Evolutionary conservation across 1,284 basidiomycete species (phyloP).

Genomic region (Bondarzewia mesenterica): DNA sequence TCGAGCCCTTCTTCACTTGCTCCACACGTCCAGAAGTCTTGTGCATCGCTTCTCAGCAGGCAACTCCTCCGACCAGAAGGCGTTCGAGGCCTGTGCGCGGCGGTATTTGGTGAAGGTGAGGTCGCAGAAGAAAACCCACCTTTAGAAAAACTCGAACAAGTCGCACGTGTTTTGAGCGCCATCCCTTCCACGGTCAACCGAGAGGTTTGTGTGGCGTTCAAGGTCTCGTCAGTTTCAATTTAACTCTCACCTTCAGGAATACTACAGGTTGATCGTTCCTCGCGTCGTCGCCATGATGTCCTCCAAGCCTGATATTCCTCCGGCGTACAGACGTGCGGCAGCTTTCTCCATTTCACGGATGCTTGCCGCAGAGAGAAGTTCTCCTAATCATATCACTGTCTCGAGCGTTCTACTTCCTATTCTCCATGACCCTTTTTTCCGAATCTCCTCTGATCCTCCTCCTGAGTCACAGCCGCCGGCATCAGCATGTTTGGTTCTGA

Average conservation of each 20-base stretch:
- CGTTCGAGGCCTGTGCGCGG: slow-evolving; percentile 55
- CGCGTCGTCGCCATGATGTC: slow-evolving; percentile 43
- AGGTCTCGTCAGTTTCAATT: not conserved
- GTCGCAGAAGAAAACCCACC: slow-evolving; percentile 38
- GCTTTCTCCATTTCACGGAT: slow-evolving; percentile 64
- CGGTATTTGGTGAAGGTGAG: slow-evolving; percentile 58
- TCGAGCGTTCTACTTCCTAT: slow-evolving; percentile 31
- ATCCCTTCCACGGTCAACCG: slow-evolving; percentile 45
- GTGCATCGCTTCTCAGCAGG: slow-evolving; percentile 50
- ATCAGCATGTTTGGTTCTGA: not conserved
- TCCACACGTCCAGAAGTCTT: slow-evolving; percentile 46
- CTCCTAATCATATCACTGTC: slow-evolving; percentile 23
- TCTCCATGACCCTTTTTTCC: slow-evolving; percentile 37
- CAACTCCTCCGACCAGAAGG: slow-evolving; percentile 64
- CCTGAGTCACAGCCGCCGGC: not conserved
- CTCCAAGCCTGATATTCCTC: slow-evolving; percentile 24
- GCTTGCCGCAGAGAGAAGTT: slow-evolving; percentile 30
- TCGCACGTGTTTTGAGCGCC: slow-evolving; percentile 47
- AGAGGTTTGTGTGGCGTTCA: slow-evolving; percentile 34
- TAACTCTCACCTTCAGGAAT: slow-evolving; percentile 36
- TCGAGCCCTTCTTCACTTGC: slow-evolving; percentile 31
- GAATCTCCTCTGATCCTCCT: slow-evolving; percentile 6
- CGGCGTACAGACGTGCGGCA: slow-evolving; percentile 50
- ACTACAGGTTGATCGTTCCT: slow-evolving; percentile 47
- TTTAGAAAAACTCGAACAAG: slow-evolving; percentile 60